Percentiles rank a stretch among this genome's conserved stretches.
Evolutionary conservation across 2,329 filamentous ascomycete genomes (phyloP).

Genomic region (Xylaria multiplex): DNA sequence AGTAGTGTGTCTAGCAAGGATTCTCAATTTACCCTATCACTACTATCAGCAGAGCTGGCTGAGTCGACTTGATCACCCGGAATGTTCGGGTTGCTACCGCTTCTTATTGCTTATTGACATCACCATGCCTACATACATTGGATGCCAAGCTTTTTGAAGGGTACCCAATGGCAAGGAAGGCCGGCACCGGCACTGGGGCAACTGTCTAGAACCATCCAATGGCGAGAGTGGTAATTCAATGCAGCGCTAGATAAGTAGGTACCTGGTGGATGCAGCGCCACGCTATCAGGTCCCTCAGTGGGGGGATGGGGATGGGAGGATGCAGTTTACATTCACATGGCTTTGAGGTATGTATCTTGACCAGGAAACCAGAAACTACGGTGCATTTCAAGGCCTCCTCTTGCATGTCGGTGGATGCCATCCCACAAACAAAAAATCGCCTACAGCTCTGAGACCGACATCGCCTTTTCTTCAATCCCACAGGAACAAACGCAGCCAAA

Average conservation of each 20-base stretch:
- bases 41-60: no score
- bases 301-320: background rate
- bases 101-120: constrained; percentile 4
- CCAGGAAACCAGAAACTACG: background rate
- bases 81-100: background rate
- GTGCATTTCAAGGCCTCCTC: constrained; percentile 12
- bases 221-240: background rate
- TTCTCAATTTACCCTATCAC: no score
- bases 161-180: background rate
- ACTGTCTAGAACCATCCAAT: constrained; percentile 17
- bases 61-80: background rate
- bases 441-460: background rate
- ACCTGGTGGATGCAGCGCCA: constrained; percentile 1
- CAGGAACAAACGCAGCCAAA: constrained; percentile 1
- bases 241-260: background rate
- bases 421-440: background rate
- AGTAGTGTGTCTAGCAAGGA: no score
- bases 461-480: background rate
- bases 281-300: constrained; percentile 10
- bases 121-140: constrained; percentile 3
- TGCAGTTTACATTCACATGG: constrained; percentile 9
- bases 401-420: background rate
- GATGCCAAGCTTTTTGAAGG: background rate
- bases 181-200: constrained; percentile 2
- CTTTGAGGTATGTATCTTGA: background rate